Conservation (phyloP, 208 protist genomes). For the Hexamita inflata region DNA sequence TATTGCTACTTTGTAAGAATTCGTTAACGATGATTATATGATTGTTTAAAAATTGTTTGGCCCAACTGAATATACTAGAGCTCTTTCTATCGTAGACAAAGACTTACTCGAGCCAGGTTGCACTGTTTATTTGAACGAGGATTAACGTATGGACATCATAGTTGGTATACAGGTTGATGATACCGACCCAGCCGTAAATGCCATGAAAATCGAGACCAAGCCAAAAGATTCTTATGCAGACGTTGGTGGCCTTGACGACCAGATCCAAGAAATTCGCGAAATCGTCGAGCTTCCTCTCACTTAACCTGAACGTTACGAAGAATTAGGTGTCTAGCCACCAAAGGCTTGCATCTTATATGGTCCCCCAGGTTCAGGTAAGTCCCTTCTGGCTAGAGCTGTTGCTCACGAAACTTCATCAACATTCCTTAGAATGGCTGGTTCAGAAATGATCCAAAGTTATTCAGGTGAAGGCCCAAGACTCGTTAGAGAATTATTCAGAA, state of each 20-base stretch:
- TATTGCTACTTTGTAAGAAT: slow-evolving; percentile 94
- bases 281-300: slow-evolving; percentile 96
- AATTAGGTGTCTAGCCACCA: slow-evolving; percentile 96
- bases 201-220: slow-evolving; percentile 99
- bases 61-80: slow-evolving; percentile 14
- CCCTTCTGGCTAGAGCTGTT: slow-evolving; percentile 95
- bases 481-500: slow-evolving; percentile 93
- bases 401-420: slow-evolving; percentile 95
- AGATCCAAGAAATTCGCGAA: slow-evolving; percentile 98
- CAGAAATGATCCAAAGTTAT: slow-evolving; percentile 99
- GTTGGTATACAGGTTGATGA: slow-evolving; percentile 93
- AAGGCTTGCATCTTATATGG: slow-evolving; percentile 99
- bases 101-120: slow-evolving; percentile 80
- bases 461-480: slow-evolving; percentile 97
- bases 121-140: slow-evolving; percentile 86
- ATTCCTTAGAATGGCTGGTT: slow-evolving; percentile 96
- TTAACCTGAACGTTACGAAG: slow-evolving; percentile 96
- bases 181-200: slow-evolving; percentile 87
- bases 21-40: slow-evolving; percentile 88
- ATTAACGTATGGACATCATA: slow-evolving; percentile 65
- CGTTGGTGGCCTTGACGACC: slow-evolving; percentile 92
- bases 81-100: slow-evolving; percentile 33
- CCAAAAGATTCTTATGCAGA: slow-evolving; percentile 95
- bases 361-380: slow-evolving; percentile 82
- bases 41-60: slow-evolving; percentile 28